These are phyloP conservation scores for Blastobotrys attinorum DNA, from an alignment of 805 yeast species.

Conservation along the genomic window DNA sequence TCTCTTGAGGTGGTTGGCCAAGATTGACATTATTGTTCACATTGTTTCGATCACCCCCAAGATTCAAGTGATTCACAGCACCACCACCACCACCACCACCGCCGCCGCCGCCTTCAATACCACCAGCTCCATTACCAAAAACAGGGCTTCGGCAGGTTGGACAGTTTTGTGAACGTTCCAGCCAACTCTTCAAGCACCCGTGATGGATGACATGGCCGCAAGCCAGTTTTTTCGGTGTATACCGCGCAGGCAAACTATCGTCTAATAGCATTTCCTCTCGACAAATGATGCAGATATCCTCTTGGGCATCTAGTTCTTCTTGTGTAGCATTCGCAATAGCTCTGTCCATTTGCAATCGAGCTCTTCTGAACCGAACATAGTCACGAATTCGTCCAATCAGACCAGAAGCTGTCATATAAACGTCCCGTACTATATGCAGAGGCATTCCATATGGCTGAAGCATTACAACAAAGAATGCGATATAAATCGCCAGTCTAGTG, in stretches of 20 bases:
- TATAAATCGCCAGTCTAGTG: slow-evolving; percentile 39
- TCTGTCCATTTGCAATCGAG: slow-evolving; percentile 53
- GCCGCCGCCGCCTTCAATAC: neutral
- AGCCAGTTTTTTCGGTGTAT: slow-evolving; percentile 61
- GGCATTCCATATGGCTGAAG: slow-evolving; percentile 39
- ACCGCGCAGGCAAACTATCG: slow-evolving; percentile 32
- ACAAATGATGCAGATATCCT: slow-evolving; percentile 74
- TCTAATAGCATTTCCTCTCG: slow-evolving; percentile 73
- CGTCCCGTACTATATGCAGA: slow-evolving; percentile 43
- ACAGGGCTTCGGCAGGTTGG: slow-evolving; percentile 69
- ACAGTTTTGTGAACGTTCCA: slow-evolving; percentile 85
- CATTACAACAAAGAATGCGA: slow-evolving; percentile 40
- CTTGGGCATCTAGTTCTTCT: slow-evolving; percentile 47
- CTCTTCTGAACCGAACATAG: slow-evolving; percentile 24
- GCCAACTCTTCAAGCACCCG: slow-evolving; percentile 88
- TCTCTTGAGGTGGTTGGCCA: neutral
- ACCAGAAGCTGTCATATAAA: slow-evolving; percentile 31
- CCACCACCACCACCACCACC: neutral
- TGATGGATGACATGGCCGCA: slow-evolving; percentile 88
- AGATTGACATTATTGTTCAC: neutral
- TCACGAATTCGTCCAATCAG: slow-evolving; percentile 24
- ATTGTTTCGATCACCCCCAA: neutral
- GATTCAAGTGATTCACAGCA: neutral
- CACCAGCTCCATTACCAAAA: too few species aligned
- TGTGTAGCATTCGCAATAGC: slow-evolving; percentile 55